Evolutionary conservation across 2,329 filamentous ascomycete genomes (phyloP).

Genomic region (Colletotrichum magnum): DNA sequence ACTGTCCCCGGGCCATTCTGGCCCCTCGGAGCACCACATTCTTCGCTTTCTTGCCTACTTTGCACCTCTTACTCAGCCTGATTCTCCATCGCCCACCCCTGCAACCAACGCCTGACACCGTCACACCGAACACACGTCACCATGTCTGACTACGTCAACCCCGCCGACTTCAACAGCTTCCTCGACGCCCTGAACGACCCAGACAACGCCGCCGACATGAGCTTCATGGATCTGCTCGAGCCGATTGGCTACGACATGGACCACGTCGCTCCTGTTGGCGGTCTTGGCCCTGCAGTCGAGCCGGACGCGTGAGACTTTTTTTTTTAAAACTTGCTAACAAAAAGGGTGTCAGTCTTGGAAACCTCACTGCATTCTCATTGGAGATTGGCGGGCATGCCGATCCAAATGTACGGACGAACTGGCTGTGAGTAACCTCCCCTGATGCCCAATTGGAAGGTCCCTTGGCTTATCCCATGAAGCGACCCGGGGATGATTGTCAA

Average conservation of each 20-base stretch:
- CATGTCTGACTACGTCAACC: slow-evolving; percentile 46
- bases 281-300: slow-evolving; percentile 37
- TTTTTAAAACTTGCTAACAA: slow-evolving; percentile 50
- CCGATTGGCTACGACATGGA: slow-evolving; percentile 39
- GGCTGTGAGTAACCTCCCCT: background rate
- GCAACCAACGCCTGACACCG: background rate
- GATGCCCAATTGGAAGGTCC: background rate
- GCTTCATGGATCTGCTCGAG: slow-evolving; percentile 21
- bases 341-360: slow-evolving; percentile 44
- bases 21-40: background rate
- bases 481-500: background rate
- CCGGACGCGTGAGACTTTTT: slow-evolving; percentile 48
- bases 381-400: too few species aligned
- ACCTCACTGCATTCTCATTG: too few species aligned
- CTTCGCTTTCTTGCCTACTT: slow-evolving; percentile 1
- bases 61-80: slow-evolving; percentile 13
- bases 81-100: slow-evolving; percentile 27
- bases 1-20: too few species aligned
- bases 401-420: too few species aligned
- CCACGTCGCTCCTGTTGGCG: background rate
- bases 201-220: slow-evolving; percentile 26
- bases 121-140: slow-evolving; percentile 10
- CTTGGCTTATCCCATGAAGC: background rate
- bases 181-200: slow-evolving; percentile 20
- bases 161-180: slow-evolving; percentile 35